phyloP scores from a whole-genome alignment of 2,329 filamentous ascomycete species.

The Periglandula ipomoeae region DNA sequence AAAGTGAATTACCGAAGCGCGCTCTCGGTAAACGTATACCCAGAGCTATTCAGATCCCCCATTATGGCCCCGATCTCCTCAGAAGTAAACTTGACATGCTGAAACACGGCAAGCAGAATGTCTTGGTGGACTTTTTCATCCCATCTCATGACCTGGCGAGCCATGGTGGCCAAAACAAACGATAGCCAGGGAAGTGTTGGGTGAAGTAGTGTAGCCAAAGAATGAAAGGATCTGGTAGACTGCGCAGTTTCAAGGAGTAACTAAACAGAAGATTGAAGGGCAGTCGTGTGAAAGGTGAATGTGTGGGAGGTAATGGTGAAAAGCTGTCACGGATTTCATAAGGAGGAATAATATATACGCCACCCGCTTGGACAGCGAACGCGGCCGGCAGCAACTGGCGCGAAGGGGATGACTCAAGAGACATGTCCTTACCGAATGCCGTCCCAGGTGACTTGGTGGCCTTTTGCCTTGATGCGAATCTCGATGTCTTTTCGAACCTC shows the following conservation, averaged over 20 bases:
- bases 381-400: not conserved
- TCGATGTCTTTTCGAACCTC: constrained; percentile 22
- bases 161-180: no score
- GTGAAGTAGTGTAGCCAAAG: no score
- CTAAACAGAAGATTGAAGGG: no score
- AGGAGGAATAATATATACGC: no score
- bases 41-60: constrained; percentile 25
- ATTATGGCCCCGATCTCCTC: constrained; percentile 28
- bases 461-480: constrained; percentile 21
- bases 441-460: constrained; percentile 33
- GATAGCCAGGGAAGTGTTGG: no score
- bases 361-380: no score
- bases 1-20: constrained; percentile 29
- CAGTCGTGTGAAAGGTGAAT: no score
- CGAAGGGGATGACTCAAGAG: not conserved
- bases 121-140: constrained; percentile 32
- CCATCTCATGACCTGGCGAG: constrained; percentile 30
- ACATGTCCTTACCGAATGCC: constrained; percentile 29
- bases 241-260: no score
- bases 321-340: not conserved
- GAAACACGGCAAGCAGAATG: constrained; percentile 32
- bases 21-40: constrained; percentile 30
- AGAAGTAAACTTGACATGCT: constrained; percentile 22
- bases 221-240: no score
- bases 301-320: not conserved